phyloP scores from a whole-genome alignment of 2,329 filamentous ascomycete species.

The Penicillium sp. region DNA sequence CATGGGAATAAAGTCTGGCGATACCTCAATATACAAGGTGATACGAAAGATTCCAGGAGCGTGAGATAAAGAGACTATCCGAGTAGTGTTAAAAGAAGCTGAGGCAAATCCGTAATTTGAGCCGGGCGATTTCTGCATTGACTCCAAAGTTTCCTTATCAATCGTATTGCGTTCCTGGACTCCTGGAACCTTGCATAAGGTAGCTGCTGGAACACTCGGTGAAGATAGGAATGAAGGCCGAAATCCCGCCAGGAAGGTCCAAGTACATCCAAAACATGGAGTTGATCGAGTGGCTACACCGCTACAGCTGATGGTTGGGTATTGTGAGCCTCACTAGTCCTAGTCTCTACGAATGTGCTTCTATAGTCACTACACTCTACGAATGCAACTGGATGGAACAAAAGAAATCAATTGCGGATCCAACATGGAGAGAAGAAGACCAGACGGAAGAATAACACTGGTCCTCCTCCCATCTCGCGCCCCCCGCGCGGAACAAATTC shows the following conservation, averaged over 20 bases:
- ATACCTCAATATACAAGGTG: background rate
- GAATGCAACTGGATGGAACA: constrained; percentile 20
- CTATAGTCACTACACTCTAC: background rate
- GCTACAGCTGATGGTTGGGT: too few relatives aligned
- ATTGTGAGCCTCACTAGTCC: too few relatives aligned
- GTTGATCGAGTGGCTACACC: too few relatives aligned
- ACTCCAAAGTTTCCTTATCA: background rate
- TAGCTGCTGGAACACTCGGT: too few relatives aligned
- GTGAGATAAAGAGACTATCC: background rate
- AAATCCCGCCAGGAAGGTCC: too few relatives aligned
- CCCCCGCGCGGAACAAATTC: constrained; percentile 37
- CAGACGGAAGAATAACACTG: constrained; percentile 29
- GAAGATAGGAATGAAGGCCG: too few relatives aligned
- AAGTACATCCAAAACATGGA: too few relatives aligned
- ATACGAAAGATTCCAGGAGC: background rate
- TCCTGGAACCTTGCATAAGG: too few relatives aligned
- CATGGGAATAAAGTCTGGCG: background rate
- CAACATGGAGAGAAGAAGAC: constrained; percentile 30
- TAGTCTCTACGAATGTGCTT: background rate
- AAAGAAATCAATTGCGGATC: constrained; percentile 38
- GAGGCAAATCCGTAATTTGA: background rate
- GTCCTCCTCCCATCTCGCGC: constrained; percentile 30
- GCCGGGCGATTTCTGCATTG: background rate
- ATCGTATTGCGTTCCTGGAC: too few relatives aligned
- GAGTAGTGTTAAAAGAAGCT: background rate